These are phyloP conservation scores for Rhizopus microsporus DNA, from an alignment of 371 early-diverging fungal genomes.

Conservation along the genomic window DNA sequence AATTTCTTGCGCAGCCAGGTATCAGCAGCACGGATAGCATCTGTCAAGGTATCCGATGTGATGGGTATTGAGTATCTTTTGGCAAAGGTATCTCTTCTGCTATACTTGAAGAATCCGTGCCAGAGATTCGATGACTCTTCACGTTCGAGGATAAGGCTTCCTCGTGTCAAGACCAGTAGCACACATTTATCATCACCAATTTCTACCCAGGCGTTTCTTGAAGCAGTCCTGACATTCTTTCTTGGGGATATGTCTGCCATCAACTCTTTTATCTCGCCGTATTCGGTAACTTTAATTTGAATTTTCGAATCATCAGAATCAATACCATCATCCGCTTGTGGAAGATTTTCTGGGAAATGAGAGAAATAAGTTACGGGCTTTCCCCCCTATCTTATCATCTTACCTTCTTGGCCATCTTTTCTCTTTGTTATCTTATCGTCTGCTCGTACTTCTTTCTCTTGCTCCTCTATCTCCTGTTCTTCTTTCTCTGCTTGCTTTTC, in stretches of 20 bases:
- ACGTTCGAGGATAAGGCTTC: slow-evolving; percentile 25
- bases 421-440: background rate
- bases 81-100: slow-evolving; percentile 1
- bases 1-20: slow-evolving; percentile 49
- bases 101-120: slow-evolving; percentile 14
- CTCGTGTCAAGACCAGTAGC: slow-evolving; percentile 29
- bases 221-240: slow-evolving; percentile 26
- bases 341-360: no score
- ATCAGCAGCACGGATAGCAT: slow-evolving; percentile 65
- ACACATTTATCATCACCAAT: slow-evolving; percentile 46
- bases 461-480: slow-evolving; percentile 1
- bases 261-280: slow-evolving; percentile 52
- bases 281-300: slow-evolving; percentile 51
- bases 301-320: slow-evolving; percentile 16
- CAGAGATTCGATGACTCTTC: slow-evolving; percentile 20
- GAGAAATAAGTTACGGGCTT: no score
- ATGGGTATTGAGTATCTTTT: slow-evolving; percentile 26
- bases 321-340: slow-evolving; percentile 18
- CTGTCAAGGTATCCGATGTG: slow-evolving; percentile 41
- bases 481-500: slow-evolving; percentile 12
- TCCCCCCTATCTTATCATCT: background rate
- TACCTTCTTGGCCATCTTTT: background rate
- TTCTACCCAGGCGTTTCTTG: slow-evolving; percentile 51
- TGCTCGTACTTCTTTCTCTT: slow-evolving; percentile 13
- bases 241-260: slow-evolving; percentile 42